A percentile compares a stretch with the other conserved stretches of the same genome.
phyloP scores from a whole-genome alignment of 768 basidiomycete genomes.

The Xerocomellus dryophilus region DNA sequence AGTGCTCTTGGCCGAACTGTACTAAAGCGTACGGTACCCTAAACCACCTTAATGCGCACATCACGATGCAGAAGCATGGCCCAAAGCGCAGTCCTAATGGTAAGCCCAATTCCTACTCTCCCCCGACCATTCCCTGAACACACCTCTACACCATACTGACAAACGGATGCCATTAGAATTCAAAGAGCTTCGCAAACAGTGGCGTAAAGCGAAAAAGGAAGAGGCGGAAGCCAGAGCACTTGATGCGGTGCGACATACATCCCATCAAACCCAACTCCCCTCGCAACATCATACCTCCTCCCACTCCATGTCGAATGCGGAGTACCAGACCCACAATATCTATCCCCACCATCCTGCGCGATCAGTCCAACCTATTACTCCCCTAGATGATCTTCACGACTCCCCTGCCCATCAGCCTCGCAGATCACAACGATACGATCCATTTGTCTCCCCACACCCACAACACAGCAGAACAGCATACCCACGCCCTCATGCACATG shows the following conservation, averaged over 20 bases:
- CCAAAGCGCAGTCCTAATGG: conserved; percentile 85
- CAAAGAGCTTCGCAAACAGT: conserved; percentile 94
- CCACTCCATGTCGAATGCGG: conserved; percentile 27
- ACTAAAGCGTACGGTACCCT: conserved; percentile 90
- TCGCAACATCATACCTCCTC: conserved; percentile 23
- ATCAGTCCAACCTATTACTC: conserved; percentile 8
- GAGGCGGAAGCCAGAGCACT: conserved; percentile 31
- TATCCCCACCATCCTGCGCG: conserved; percentile 27
- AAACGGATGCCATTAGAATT: conserved; percentile 60
- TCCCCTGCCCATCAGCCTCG: conserved; percentile 15
- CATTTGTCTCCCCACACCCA: conserved; percentile 19
- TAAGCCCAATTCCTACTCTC: conserved; percentile 38
- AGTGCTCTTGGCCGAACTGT: conserved; percentile 76
- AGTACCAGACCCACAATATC: conserved; percentile 21
- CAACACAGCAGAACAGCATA: conserved; percentile 17
- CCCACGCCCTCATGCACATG: conserved; percentile 27
- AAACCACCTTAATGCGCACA: conserved; percentile 97
- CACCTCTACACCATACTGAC: conserved; percentile 8
- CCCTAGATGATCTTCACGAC: conserved; percentile 23
- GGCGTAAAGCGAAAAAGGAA: conserved; percentile 93
- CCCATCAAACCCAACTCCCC: conserved; percentile 17
- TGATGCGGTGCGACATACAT: conserved; percentile 13
- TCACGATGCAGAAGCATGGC: conserved; percentile 98
- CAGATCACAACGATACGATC: conserved; percentile 27
- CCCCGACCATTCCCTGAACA: neutral